Base-by-base conservation (phyloP, 768 basidiomycete species). In the Hebeloma cylindrosporum region DNA sequence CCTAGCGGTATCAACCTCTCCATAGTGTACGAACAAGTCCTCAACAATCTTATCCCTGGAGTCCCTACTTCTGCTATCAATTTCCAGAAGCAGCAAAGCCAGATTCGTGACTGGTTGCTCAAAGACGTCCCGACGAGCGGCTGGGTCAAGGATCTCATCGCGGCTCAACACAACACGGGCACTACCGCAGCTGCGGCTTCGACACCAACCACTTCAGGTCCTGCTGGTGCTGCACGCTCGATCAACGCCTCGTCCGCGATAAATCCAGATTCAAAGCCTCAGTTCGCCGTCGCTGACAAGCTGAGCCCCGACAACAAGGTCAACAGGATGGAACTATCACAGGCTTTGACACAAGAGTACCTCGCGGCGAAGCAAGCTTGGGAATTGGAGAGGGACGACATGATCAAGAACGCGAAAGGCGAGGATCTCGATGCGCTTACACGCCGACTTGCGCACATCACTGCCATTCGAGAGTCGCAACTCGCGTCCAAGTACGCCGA, bases 1-100 rank as follows among this genome's bases (percentile, higher is more conserved):
- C 58, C 60, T n/a, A 63, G 57, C 31, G 60, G 61, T 1, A 49
- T 49, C 16, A 56, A 59, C 37, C 45, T 63, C 1, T 61, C 61
- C 5, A 47, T 59, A 13, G 54, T 63, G 1, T 63, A 63, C 44
- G 52, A 63, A 22, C 53, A 63, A 40, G 25, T 53, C 14, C 40
- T 63, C 10, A 61, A 63, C 47, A 63, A 63, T 21, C 48, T 63
- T 0, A 50, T 63, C 14, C 61, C 61, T 13, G 50, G 37, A 21
- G 53, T 53, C n/a, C 33, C 17, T 16, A 4, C 3, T 26, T 48
- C 39, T 26, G 45, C 32, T 18, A 46, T 45, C 37, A 39, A 42
- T 17, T 48, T 63, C 11, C 29, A 43, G 3, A 32, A 57, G 26
- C 60, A 61, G 22, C 61, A 59, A 32, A 45, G 50, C 28, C 48